Evolutionary conservation across 371 early-diverging fungal species (phyloP), one percentile per base, ranked within the genome.

Genomic region (Actinomortierella wolfii): DNA sequence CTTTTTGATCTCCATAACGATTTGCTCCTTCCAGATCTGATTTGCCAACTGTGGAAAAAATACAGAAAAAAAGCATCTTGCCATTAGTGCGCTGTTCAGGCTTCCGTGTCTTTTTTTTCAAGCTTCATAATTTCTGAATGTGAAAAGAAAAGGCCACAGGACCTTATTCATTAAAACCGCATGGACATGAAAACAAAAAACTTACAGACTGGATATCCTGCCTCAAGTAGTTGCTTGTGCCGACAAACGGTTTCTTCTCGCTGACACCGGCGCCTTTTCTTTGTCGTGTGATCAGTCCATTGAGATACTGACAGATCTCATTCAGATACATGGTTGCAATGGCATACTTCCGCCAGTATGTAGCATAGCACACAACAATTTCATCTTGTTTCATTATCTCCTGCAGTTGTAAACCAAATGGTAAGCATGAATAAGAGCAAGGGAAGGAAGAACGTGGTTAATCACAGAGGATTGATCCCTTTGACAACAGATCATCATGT

Each of bases 281-380:
- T 47, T 60, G 53, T 34, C 51, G 60, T 42, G 79, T 66, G 20
- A 87, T 81, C 45, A 84, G 74, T 24, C 85, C 71, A 74, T 95
- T 93, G 54, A 95, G 79, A 57, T 90, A 90, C 29, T 88, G 86
- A 67, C 95, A 94, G 1, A 89, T 82, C 25, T 67, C 62, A 56
- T 91, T 86, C 45, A 85, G 79, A 61, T 83, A 87, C 41, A 68
- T 68, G 0, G 93, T 78, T 23, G 93, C 93, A 18, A 83, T 56
- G 15, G 78, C 80, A 68, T 88, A 94, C 26, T 79, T 71, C 41
- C 87, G 81, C 87, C 93, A 94, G 55, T 88, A 88, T 45, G 57
- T 56, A 13, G 92, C 87, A 64, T 94, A 95, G 4, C 88, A 79
- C 8, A 86, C 78, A 2, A 90, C 88, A 24, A 92, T 68, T 60